These are phyloP conservation scores for Epicoccum nigrum DNA, from an alignment of 2,329 filamentous ascomycete genomes.

Conservation along the genomic window DNA sequence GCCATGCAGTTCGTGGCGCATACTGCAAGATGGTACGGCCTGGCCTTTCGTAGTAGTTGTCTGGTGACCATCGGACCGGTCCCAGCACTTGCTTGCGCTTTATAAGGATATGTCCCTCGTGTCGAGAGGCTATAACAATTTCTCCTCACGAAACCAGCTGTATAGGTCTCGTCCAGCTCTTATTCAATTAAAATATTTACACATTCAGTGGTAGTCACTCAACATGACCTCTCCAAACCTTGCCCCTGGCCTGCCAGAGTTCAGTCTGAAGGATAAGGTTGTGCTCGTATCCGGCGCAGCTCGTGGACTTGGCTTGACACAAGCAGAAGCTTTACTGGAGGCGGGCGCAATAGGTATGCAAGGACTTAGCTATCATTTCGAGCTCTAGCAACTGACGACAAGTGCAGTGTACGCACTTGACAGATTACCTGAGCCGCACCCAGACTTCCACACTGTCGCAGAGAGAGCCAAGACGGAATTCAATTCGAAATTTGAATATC, in stretches of 20 bases:
- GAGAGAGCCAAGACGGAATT: constrained; percentile 67
- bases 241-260: constrained; percentile 66
- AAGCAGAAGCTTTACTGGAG: constrained; percentile 75
- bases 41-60: constrained; percentile 4
- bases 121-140: not conserved
- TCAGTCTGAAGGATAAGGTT: constrained; percentile 73
- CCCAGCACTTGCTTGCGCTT: not conserved
- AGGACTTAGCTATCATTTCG: not conserved
- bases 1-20: constrained; percentile 9
- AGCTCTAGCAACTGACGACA: not conserved
- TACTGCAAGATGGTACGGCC: constrained; percentile 2
- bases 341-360: constrained; percentile 69
- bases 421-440: constrained; percentile 62
- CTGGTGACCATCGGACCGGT: constrained; percentile 11
- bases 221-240: constrained; percentile 23
- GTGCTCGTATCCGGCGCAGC: constrained; percentile 75
- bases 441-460: constrained; percentile 70
- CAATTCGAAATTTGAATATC: constrained; percentile 73
- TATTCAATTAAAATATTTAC: not conserved
- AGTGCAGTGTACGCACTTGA: constrained; percentile 70
- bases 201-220: not conserved
- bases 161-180: constrained; percentile 2
- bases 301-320: constrained; percentile 73
- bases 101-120: constrained; percentile 4
- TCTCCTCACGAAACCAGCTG: not conserved